phyloP scores from a whole-genome alignment of 2,329 filamentous ascomycete species.

The Venturia nashicola region DNA sequence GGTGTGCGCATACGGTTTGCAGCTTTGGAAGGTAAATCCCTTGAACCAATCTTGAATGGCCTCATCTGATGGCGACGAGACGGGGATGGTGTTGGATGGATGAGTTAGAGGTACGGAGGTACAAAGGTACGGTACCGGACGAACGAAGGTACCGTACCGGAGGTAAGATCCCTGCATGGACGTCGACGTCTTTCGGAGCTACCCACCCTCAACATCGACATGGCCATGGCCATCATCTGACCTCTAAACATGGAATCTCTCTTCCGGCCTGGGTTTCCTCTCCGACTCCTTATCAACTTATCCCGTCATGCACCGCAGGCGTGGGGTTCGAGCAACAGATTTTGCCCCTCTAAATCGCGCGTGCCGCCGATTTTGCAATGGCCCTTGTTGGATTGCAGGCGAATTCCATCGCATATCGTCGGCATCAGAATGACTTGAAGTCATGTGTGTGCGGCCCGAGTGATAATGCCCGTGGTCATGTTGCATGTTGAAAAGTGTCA shows the following conservation, averaged over 20 bases:
- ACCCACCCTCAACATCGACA: too few relatives aligned
- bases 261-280: too few relatives aligned
- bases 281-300: neutral
- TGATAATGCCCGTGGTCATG: neutral
- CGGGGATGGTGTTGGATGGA: too few relatives aligned
- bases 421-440: neutral
- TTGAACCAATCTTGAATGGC: too few relatives aligned
- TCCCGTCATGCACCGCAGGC: neutral
- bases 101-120: too few relatives aligned
- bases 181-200: too few relatives aligned
- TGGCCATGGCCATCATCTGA: too few relatives aligned
- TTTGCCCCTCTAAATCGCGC: neutral
- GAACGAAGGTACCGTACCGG: too few relatives aligned
- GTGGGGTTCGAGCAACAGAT: neutral
- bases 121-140: too few relatives aligned
- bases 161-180: too few relatives aligned
- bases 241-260: too few relatives aligned
- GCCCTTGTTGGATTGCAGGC: neutral
- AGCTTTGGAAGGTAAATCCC: neutral
- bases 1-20: neutral
- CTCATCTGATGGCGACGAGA: too few relatives aligned
- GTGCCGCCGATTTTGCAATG: neutral
- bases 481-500: neutral
- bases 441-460: neutral
- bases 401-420: neutral